Percentiles rank a stretch among this genome's conserved stretches.
Evolutionary conservation across 306 rosid species (phyloP).

Genomic region (Adenanthera pavonina): DNA sequence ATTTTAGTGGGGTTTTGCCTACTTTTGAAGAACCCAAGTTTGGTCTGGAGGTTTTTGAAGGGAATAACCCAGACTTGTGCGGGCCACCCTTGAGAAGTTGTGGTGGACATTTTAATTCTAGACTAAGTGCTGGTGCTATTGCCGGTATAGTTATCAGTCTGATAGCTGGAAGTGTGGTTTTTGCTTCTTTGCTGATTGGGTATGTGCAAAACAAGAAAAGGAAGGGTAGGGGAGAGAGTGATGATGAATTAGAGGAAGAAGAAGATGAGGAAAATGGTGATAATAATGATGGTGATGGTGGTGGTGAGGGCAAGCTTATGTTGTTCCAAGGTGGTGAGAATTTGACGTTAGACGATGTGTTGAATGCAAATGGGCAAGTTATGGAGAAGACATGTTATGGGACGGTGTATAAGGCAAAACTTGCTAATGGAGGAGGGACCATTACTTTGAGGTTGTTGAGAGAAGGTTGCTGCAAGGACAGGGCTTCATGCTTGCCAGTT

Average conservation of each 20-base stretch:
- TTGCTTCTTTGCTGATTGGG: slow-evolving; percentile 85
- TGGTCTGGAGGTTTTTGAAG: slow-evolving; percentile 80
- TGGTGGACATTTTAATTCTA: slow-evolving; percentile 50
- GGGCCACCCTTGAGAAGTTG: slow-evolving; percentile 86
- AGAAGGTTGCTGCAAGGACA: slow-evolving; percentile 94
- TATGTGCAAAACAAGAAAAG: slow-evolving; percentile 87
- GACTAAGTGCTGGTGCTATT: slow-evolving; percentile 90
- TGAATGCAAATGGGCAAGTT: slow-evolving; percentile 97
- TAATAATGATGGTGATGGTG: slow-evolving; percentile 37
- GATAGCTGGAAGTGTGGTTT: slow-evolving; percentile 88
- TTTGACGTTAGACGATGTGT: slow-evolving; percentile 90
- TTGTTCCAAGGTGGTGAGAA: slow-evolving; percentile 90
- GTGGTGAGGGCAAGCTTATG: slow-evolving; percentile 91
- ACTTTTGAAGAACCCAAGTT: slow-evolving; percentile 63
- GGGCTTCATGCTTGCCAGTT: slow-evolving; percentile 69
- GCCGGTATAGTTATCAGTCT: slow-evolving; percentile 93
- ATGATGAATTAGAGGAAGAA: slow-evolving; percentile 81
- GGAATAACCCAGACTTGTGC: slow-evolving; percentile 80
- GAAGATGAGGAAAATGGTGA: slow-evolving; percentile 50
- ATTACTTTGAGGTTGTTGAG: slow-evolving; percentile 89
- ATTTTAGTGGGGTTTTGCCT: slow-evolving; percentile 88
- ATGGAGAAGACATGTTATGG: slow-evolving; percentile 98
- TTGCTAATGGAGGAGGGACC: slow-evolving; percentile 89
- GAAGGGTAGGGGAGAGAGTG: slow-evolving; percentile 75
- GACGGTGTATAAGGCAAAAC: slow-evolving; percentile 95